These are phyloP conservation scores for Neospermospora avenae DNA, from an alignment of 2,329 filamentous ascomycete species.

Conservation along the genomic window DNA sequence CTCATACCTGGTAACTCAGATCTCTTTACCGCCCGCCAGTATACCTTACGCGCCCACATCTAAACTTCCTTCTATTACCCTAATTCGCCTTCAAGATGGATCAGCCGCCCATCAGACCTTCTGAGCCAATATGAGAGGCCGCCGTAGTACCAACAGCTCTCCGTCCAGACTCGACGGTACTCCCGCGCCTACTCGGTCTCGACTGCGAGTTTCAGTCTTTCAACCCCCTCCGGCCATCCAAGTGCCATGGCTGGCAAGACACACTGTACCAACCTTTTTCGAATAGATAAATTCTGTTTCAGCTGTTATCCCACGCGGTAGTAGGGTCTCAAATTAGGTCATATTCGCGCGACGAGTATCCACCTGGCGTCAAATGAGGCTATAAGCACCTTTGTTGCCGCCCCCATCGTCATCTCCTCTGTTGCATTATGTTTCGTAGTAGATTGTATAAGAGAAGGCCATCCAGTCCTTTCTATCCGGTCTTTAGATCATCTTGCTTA, in stretches of 20 bases:
- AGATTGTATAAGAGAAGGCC: slow-evolving; percentile 30
- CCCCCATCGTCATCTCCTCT: slow-evolving; percentile 20
- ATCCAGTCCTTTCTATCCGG: slow-evolving; percentile 22
- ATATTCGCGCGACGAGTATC: neutral
- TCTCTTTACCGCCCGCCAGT: slow-evolving; percentile 18
- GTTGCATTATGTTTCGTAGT: slow-evolving; percentile 19
- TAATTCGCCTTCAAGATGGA: slow-evolving; percentile 11
- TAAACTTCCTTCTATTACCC: neutral
- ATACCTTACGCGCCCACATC: slow-evolving; percentile 19
- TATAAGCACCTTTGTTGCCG: slow-evolving; percentile 26
- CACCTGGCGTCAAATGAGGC: slow-evolving; percentile 27
- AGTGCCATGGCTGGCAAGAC: slow-evolving; percentile 2
- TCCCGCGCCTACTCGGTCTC: slow-evolving; percentile 14
- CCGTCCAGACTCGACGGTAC: slow-evolving; percentile 14
- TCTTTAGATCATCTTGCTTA: slow-evolving; percentile 22
- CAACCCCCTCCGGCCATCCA: neutral
- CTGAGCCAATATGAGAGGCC: slow-evolving; percentile 17
- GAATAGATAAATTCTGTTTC: slow-evolving; percentile 12
- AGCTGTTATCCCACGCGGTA: slow-evolving; percentile 2
- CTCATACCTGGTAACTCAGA: neutral
- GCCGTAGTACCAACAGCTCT: slow-evolving; percentile 8
- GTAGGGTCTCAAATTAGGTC: slow-evolving; percentile 25
- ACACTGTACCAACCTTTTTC: neutral
- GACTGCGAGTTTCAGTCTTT: slow-evolving; percentile 11
- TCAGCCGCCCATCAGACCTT: slow-evolving; percentile 17